Evolutionary conservation across 768 basidiomycete species (phyloP).

Genomic region (Pluteus cervinus): DNA sequence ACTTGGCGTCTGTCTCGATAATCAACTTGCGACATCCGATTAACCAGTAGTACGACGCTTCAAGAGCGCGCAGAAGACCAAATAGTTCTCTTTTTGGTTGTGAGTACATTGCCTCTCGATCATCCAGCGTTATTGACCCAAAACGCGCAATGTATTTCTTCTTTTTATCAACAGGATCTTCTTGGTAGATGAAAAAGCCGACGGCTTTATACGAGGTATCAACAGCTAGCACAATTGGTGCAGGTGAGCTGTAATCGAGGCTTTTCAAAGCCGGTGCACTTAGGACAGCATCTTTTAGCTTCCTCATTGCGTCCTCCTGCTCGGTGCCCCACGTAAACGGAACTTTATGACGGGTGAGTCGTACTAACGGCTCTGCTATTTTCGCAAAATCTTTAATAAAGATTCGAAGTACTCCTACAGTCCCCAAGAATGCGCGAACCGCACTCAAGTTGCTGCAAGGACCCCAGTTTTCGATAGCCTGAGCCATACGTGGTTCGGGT

Average conservation of each 20-base stretch:
- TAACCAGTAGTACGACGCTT: conserved; percentile 12
- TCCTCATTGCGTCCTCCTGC: conserved; percentile 15
- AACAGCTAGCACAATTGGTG: conserved; percentile 26
- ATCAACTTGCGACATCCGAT: conserved; percentile 21
- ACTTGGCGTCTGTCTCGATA: conserved; percentile 27
- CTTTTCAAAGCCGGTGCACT: conserved; percentile 19
- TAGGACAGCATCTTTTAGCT: conserved; percentile 18
- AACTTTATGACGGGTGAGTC: conserved; percentile 20
- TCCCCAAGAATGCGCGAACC: conserved; percentile 25
- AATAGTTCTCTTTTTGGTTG: conserved; percentile 36
- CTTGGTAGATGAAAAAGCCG: conserved; percentile 27
- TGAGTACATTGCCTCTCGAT: conserved; percentile 24
- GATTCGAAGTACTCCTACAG: conserved; percentile 17
- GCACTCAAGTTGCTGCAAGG: conserved; percentile 13
- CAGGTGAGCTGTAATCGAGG: conserved; percentile 22
- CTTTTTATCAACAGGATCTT: conserved; percentile 9
- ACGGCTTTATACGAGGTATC: conserved; percentile 29
- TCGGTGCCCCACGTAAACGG: conserved; percentile 22
- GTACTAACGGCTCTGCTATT: conserved; percentile 13
- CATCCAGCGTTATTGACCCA: conserved; percentile 30
- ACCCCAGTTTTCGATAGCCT: conserved; percentile 21
- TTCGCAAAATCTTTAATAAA: conserved; percentile 24
- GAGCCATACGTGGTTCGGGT: conserved; percentile 16
- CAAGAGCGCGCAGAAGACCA: conserved; percentile 22
- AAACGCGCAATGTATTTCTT: conserved; percentile 21